These are phyloP conservation scores for Debaryomyces castellii DNA, from an alignment of 805 yeast genomes.

Conservation along the genomic window DNA sequence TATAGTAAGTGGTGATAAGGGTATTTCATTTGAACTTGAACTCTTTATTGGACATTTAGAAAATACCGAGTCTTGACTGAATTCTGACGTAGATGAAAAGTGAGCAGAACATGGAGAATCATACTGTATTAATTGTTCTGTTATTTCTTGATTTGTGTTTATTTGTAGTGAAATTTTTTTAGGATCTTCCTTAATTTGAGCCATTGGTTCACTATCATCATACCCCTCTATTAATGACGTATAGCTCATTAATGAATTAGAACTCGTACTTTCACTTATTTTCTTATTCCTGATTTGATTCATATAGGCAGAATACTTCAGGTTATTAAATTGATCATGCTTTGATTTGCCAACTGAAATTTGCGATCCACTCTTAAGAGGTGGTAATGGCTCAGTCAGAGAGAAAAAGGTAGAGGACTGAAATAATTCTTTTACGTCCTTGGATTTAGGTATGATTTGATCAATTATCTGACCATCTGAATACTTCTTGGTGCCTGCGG, in stretches of 20 bases:
- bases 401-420: constrained; percentile 14
- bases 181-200: background rate
- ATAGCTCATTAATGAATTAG: constrained; percentile 23
- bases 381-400: constrained; percentile 25
- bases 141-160: constrained; percentile 1
- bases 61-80: background rate
- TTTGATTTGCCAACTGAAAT: background rate
- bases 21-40: background rate
- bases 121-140: background rate
- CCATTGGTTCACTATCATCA: constrained; percentile 15
- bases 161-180: background rate
- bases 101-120: background rate
- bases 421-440: constrained; percentile 12
- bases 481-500: background rate
- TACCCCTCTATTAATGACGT: constrained; percentile 29
- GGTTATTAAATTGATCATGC: background rate
- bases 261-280: constrained; percentile 16
- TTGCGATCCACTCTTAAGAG: constrained; percentile 4
- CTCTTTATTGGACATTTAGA: background rate
- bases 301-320: constrained; percentile 15
- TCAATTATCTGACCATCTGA: constrained; percentile 13
- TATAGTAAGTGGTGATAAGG: background rate
- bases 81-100: background rate
- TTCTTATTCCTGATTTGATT: constrained; percentile 6
- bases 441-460: constrained; percentile 18